Evolutionary conservation across 1,284 basidiomycete species (phyloP).

Genomic region (Rhizoctonia solani): DNA sequence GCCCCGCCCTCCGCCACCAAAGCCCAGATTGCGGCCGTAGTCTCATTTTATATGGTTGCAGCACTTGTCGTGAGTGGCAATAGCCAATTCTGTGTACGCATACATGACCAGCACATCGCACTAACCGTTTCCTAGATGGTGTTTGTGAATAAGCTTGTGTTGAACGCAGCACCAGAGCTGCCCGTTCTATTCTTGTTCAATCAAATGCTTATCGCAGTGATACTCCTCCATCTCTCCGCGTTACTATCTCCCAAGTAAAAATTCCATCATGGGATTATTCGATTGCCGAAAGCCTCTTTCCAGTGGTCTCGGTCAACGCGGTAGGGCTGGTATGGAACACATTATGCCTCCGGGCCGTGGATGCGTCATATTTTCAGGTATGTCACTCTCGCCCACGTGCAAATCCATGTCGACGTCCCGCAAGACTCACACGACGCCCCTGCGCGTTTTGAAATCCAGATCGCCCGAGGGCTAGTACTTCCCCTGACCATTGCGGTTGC

Average conservation of each 20-base stretch:
- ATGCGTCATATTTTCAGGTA: conserved; percentile 78
- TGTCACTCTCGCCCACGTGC: conserved; percentile 9
- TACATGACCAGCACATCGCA: too few species aligned
- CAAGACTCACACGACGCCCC: conserved; percentile 17
- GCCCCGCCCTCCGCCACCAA: conserved; percentile 18
- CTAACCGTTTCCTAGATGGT: conserved; percentile 12
- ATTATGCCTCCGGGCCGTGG: conserved; percentile 71
- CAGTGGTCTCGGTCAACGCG: conserved; percentile 67
- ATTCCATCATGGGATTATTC: conserved; percentile 56
- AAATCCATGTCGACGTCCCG: not conserved
- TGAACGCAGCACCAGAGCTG: conserved; percentile 66
- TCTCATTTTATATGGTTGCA: conserved; percentile 74
- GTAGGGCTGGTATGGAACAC: conserved; percentile 77
- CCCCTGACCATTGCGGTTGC: conserved; percentile 73
- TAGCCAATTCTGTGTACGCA: not conserved
- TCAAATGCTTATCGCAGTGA: conserved; percentile 69
- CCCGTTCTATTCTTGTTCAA: conserved; percentile 70
- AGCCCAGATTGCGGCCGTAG: conserved; percentile 66
- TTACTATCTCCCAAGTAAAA: conserved; percentile 56
- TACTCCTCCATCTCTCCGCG: conserved; percentile 57
- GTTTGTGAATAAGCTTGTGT: conserved; percentile 64
- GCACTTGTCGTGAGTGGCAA: conserved; percentile 63
- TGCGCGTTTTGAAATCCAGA: conserved; percentile 50
- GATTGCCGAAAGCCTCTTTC: conserved; percentile 60
- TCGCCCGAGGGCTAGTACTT: conserved; percentile 75